Base-by-base conservation (phyloP, 768 basidiomycete genomes). In the Termitomyces titanicus region DNA sequence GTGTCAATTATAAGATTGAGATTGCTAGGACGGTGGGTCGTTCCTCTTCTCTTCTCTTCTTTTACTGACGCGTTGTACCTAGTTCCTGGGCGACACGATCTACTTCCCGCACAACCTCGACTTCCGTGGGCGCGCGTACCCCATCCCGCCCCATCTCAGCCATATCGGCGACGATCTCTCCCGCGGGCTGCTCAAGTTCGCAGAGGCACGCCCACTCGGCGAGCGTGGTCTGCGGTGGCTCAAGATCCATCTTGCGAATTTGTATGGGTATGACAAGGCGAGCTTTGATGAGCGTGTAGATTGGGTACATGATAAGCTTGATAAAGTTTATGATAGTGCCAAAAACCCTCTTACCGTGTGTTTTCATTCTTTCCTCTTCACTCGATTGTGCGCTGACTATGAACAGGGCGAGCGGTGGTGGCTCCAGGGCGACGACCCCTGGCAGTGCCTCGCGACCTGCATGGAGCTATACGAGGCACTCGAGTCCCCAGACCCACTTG, bases 41-140 rank as follows among this genome's bases (percentile, higher is more conserved):
- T n/a, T n/a, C n/a, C n/a, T n/a, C n/a, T n/a, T n/a, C n/a, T n/a
- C n/a, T n/a, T n/a, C 11, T 34, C 50, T 22, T 31, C 47, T 43
- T 24, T 51, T 40, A 37, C 18, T 13, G 5, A 31, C 55, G 37
- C 59, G 29, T 29, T 29, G 29, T 3, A 13, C 25, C 5, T 24
- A 92, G 87, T 97, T 95, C 79, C 75, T 95, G 48, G 83, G 84
- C 52, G 96, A 97, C 61, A 83, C 75, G 0, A 86, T 98, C 68
- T 98, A 93, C 72, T 78, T 95, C 47, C 95, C 96, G 0, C 96
- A 98, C 70, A 98, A 97, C 69, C 76, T 98, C 63, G 97, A 99
- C 71, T 99, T 98, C 79, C 86, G 96, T 56, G 97, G 97, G 8
- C 88, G 96, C 50, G 94, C 96, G 0, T 99, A 99, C 67, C 96